Percentiles rank a stretch among this genome's conserved stretches.
Conservation (phyloP, 768 basidiomycete species). For the Serendipita sp. region DNA sequence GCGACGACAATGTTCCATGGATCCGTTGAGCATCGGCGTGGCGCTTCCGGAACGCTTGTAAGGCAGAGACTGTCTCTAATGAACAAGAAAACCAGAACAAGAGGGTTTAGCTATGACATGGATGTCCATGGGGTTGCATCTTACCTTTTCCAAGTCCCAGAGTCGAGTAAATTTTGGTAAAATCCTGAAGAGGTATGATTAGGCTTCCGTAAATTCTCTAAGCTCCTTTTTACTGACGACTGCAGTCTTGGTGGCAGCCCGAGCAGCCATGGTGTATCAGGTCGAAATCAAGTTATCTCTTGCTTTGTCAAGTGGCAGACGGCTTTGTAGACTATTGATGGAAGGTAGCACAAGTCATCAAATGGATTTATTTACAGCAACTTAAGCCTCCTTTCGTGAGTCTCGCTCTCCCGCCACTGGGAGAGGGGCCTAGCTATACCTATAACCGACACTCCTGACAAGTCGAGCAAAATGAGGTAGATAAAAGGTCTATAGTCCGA, state of each 20-base stretch:
- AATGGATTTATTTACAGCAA: background rate
- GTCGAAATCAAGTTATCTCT: constrained; percentile 7
- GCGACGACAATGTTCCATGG: constrained; percentile 41
- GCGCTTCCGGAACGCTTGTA: constrained; percentile 95
- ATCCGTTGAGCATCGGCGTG: constrained; percentile 76
- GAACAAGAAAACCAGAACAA: background rate
- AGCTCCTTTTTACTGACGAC: background rate
- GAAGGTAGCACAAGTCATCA: no score
- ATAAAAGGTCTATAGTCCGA: background rate
- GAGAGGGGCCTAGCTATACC: no score
- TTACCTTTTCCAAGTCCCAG: constrained; percentile 79
- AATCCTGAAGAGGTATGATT: constrained; percentile 37
- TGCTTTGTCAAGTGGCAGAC: no score
- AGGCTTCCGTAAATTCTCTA: background rate
- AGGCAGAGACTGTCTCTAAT: constrained; percentile 76
- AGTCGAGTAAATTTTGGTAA: constrained; percentile 65
- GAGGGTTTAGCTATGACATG: background rate
- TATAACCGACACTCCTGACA: no score
- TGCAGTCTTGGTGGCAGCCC: constrained; percentile 2
- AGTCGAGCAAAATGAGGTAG: no score
- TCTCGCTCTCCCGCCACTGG: no score
- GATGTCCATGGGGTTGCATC: constrained; percentile 14
- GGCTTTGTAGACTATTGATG: no score
- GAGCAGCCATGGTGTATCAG: background rate
- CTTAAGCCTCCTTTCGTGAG: no score